phyloP scores from a whole-genome alignment of 306 rosid genomes.

The Albizia julibrissin region DNA sequence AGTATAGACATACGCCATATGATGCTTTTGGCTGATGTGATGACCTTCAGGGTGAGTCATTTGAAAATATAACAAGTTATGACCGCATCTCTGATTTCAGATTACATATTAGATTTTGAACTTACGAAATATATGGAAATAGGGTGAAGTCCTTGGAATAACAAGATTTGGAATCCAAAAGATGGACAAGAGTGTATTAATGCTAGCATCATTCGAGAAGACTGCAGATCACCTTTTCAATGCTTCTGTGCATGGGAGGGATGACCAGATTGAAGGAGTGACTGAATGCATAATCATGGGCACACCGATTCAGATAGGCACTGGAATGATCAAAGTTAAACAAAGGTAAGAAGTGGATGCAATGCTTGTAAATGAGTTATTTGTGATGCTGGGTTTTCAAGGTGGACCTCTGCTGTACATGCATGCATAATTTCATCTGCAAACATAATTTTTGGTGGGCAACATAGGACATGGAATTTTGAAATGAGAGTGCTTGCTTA shows the following conservation, averaged over 20 bases:
- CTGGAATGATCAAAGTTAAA: conserved; percentile 82
- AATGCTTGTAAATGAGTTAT: conserved; percentile 5
- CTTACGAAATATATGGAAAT: conserved; percentile 28
- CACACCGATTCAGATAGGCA: conserved; percentile 80
- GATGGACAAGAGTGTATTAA: conserved; percentile 87
- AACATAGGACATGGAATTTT: background rate
- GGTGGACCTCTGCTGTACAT: conserved; percentile 14
- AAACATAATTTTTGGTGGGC: background rate
- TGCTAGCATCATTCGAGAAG: conserved; percentile 95
- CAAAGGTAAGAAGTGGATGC: conserved; percentile 73
- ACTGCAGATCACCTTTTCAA: conserved; percentile 79
- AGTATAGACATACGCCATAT: conserved; percentile 89
- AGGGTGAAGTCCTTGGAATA: conserved; percentile 92
- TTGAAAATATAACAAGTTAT: conserved; percentile 20
- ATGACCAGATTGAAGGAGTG: conserved; percentile 83
- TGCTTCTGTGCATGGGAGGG: conserved; percentile 71
- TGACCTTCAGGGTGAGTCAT: conserved; percentile 80
- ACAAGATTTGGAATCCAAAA: conserved; percentile 91
- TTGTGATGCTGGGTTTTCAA: conserved; percentile 13
- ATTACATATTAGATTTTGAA: background rate
- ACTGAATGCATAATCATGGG: conserved; percentile 95
- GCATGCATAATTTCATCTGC: background rate
- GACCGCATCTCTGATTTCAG: conserved; percentile 20
- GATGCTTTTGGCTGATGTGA: conserved; percentile 94
- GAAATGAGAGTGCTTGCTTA: background rate